Evolutionary conservation across 306 rosid genomes (phyloP), one percentile per base, ranked within the genome.

Genomic region (Carpinus viminea): DNA sequence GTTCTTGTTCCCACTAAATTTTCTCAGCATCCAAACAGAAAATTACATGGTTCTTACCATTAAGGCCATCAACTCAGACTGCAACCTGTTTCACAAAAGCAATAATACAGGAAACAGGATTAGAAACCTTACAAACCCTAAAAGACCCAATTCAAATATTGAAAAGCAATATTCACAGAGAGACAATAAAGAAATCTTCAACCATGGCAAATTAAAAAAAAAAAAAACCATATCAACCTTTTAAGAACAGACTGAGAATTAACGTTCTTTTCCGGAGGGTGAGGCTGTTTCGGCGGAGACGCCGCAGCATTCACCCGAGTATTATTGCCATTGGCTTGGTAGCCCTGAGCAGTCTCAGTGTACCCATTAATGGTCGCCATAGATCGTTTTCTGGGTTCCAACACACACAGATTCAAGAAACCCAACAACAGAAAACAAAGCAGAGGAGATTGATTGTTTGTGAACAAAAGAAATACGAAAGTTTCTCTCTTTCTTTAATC

Each of bases 51-150:
- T 70, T 85, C 87, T 88, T 84, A 96, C 99, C 99, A 96, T 96
- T 78, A 96, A 79, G 47, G 98, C 96, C 99, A 93, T 96, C 82
- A 96, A 79, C 74, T 93, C 99, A 79, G 99, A 96, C 74, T 93
- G 98, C 85, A 96, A 75, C 92, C 99, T 95, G 93, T 80, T 74
- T 6, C 56, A 46, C 20, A 68, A 2, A 65, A 28, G 0, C 59
- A 69, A 47, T 2, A 3, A 74, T 41, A 64, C 45, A 53, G 26
- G 7, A 45, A 28, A 43, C 24, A 74, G 38, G 1, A 46, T 87
- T 74, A 90, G 84, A 74, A 71, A 47, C 17, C 18, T 4, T 17
- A 47, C 74, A 64, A 60, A 50, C 24, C 2, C 50, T n/a, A 11
- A 46, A 34, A 47, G 15, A 26, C 64, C 68, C 7, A 16, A 69